Conservation (phyloP, 176 grass and related monocot genomes). For the Rhipidocladum racemiflorum region DNA sequence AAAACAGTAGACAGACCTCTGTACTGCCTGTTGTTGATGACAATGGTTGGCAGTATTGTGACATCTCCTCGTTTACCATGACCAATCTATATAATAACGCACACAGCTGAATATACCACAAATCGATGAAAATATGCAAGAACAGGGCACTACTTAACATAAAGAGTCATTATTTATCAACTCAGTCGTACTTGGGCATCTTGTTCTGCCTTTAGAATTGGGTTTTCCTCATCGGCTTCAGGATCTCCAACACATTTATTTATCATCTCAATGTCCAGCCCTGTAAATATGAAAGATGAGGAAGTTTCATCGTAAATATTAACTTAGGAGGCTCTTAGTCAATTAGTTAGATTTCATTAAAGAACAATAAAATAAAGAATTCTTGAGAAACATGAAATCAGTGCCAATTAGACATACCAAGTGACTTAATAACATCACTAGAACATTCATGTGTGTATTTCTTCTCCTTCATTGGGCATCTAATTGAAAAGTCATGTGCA, state of each 20-base stretch:
- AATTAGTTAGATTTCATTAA: not conserved
- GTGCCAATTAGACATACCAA: conserved; percentile 50
- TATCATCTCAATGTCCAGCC: conserved; percentile 62
- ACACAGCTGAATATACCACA: conserved; percentile 25
- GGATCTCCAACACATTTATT: conserved; percentile 76
- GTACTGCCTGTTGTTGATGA: conserved; percentile 87
- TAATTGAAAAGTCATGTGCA: conserved; percentile 84
- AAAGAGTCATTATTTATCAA: conserved; percentile 3
- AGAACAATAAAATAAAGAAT: conserved; percentile 15
- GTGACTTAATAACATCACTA: conserved; percentile 61
- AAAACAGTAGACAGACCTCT: conserved; percentile 53
- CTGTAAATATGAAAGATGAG: conserved; percentile 30
- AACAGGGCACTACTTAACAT: not conserved
- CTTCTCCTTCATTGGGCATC: conserved; percentile 90
- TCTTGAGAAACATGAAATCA: not conserved
- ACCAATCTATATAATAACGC: conserved; percentile 55
- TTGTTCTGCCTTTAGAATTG: conserved; percentile 85
- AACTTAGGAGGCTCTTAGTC: not conserved
- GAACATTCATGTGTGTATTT: conserved; percentile 78
- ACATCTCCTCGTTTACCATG: conserved; percentile 76
- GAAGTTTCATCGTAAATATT: conserved; percentile 3
- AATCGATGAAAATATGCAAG: not conserved
- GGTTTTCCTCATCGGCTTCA: conserved; percentile 68
- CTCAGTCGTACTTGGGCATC: conserved; percentile 55
- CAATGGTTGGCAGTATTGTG: conserved; percentile 87